phyloP scores from a whole-genome alignment of 2,329 filamentous ascomycete species.

The Didymella arachidicola region DNA sequence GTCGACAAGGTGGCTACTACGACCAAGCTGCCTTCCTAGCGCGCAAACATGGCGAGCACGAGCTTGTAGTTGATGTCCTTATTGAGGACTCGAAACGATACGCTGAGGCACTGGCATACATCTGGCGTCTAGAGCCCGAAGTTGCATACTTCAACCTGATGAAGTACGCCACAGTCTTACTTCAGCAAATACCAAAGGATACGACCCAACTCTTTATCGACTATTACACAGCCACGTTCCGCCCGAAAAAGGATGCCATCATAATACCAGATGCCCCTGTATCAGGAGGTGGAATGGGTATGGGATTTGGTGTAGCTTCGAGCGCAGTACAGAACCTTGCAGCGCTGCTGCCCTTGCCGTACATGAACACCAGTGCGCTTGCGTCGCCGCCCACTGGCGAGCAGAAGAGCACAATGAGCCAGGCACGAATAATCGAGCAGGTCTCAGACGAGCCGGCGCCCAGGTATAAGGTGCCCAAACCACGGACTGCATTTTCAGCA shows the following conservation, averaged over 20 bases:
- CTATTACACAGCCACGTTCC: constrained; percentile 89
- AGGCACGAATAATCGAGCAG: constrained; percentile 62
- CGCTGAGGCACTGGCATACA: constrained; percentile 85
- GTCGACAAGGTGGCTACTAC: constrained; percentile 93
- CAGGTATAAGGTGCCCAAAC: constrained; percentile 80
- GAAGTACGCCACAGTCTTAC: constrained; percentile 91
- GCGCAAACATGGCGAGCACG: constrained; percentile 90
- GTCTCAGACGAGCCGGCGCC: constrained; percentile 60
- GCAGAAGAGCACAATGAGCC: constrained; percentile 61
- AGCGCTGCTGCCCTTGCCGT: constrained; percentile 82
- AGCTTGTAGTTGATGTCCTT: constrained; percentile 92
- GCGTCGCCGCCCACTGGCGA: constrained; percentile 63
- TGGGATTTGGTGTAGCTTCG: constrained; percentile 61
- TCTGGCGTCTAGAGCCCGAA: constrained; percentile 84
- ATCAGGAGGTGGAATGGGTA: constrained; percentile 52
- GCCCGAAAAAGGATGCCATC: constrained; percentile 71
- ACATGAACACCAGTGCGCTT: constrained; percentile 73
- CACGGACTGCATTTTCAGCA: constrained; percentile 89
- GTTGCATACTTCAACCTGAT: constrained; percentile 85
- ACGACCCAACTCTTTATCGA: constrained; percentile 90
- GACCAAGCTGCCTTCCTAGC: constrained; percentile 96
- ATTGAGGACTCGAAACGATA: constrained; percentile 96
- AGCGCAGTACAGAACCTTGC: constrained; percentile 87
- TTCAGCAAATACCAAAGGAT: constrained; percentile 83
- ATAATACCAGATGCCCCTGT: constrained; percentile 58